phyloP scores from a whole-genome alignment of 2,329 filamentous ascomycete genomes.

The Drechmeria coniospora region DNA sequence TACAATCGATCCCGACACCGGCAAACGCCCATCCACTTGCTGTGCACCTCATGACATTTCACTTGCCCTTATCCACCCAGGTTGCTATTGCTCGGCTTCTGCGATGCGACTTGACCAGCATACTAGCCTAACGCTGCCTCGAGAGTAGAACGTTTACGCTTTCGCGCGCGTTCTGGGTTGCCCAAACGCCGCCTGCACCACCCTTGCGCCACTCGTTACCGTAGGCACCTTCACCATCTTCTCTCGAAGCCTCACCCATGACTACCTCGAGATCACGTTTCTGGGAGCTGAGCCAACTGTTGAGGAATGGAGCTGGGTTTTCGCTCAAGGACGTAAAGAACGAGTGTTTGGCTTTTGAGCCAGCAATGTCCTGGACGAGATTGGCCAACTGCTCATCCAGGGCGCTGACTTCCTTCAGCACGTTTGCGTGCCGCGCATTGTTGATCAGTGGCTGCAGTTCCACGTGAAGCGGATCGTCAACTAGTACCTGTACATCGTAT shows the following conservation, averaged over 20 bases:
- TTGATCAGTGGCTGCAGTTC: slow-evolving; percentile 50
- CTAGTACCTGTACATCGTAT: slow-evolving; percentile 74
- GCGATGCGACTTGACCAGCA: neutral
- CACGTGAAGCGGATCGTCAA: slow-evolving; percentile 67
- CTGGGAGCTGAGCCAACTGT: slow-evolving; percentile 80
- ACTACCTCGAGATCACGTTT: slow-evolving; percentile 81
- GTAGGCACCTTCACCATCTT: slow-evolving; percentile 38
- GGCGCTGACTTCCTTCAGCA: slow-evolving; percentile 58
- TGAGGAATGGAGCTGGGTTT: slow-evolving; percentile 73
- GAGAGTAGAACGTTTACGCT: slow-evolving; percentile 46
- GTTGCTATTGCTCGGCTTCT: too few species aligned
- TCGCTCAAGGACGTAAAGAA: slow-evolving; percentile 69
- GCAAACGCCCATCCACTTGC: neutral
- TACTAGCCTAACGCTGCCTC: slow-evolving; percentile 29
- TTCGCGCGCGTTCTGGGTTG: slow-evolving; percentile 42
- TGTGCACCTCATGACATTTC: too few species aligned
- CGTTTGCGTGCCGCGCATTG: slow-evolving; percentile 53
- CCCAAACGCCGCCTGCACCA: slow-evolving; percentile 39
- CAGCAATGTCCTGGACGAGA: slow-evolving; percentile 65
- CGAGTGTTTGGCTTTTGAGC: slow-evolving; percentile 77
- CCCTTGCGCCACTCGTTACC: slow-evolving; percentile 57
- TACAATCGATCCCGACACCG: too few species aligned
- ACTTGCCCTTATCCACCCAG: too few species aligned
- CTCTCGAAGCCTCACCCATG: slow-evolving; percentile 60
- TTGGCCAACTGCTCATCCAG: slow-evolving; percentile 78